A percentile compares a stretch with the other conserved stretches of the same genome.
Conservation (phyloP, 2,329 filamentous ascomycete species). For the Penicillium capsulatum region DNA sequence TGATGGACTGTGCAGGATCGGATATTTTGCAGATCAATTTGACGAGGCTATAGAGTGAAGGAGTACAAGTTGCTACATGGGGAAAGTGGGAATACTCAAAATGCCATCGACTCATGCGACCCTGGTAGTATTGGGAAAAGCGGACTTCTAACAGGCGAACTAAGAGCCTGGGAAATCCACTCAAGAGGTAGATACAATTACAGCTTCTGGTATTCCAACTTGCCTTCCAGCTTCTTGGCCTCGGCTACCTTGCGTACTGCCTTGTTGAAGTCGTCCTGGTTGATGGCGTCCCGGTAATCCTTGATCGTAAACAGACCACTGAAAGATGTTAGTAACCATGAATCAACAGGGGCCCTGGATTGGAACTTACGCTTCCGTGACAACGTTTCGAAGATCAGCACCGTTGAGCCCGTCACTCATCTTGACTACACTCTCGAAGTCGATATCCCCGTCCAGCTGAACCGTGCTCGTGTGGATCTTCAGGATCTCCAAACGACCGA, state of each 20-base stretch:
- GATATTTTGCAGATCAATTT: no score
- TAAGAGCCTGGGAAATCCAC: constrained; percentile 7
- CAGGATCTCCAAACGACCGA: constrained; percentile 90
- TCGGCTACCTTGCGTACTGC: constrained; percentile 96
- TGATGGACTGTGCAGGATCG: no score
- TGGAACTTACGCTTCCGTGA: constrained; percentile 86
- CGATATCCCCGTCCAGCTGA: constrained; percentile 86
- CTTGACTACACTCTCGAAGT: constrained; percentile 99
- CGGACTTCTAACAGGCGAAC: constrained; percentile 11
- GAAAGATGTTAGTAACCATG: constrained; percentile 17
- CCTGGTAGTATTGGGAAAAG: constrained; percentile 9
- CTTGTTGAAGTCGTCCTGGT: constrained; percentile 99
- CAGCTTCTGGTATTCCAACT: constrained; percentile 90
- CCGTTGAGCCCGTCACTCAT: constrained; percentile 99
- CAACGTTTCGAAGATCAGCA: constrained; percentile 93
- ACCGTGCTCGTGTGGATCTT: constrained; percentile 94
- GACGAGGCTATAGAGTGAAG: no score
- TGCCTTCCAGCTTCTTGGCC: constrained; percentile 96
- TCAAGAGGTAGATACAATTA: constrained; percentile 23
- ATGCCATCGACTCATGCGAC: no score
- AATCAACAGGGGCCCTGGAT: not conserved
- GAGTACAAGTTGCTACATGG: no score
- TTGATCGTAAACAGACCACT: constrained; percentile 97
- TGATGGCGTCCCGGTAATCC: constrained; percentile 92
- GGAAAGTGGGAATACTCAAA: no score